Evolutionary conservation across 2,329 filamentous ascomycete species (phyloP).

Genomic region (Kalaharituber pfeilii): DNA sequence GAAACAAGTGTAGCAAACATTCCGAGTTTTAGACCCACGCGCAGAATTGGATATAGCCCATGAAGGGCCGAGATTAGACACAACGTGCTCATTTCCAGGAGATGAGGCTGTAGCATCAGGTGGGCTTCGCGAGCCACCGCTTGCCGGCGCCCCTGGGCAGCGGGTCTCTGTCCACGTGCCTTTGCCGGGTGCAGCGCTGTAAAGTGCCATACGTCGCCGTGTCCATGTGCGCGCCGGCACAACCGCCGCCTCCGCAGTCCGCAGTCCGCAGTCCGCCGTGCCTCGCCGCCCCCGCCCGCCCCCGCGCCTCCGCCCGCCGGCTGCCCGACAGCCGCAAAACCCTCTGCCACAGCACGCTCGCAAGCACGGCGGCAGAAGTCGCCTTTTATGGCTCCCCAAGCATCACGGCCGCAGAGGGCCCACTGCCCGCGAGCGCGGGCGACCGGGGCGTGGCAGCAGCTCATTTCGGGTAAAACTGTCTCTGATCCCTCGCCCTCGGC

Average conservation of each 20-base stretch:
- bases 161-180: background rate
- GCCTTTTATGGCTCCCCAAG: background rate
- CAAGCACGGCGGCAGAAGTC: background rate
- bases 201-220: background rate
- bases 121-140: background rate
- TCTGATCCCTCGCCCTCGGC: background rate
- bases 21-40: background rate
- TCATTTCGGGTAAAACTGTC: slow-evolving; percentile 18
- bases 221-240: background rate
- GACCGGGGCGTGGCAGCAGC: slow-evolving; percentile 2
- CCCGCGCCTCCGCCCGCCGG: no score
- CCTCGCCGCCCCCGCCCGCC: no score
- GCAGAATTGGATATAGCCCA: background rate
- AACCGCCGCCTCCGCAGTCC: no score
- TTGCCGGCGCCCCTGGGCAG: background rate
- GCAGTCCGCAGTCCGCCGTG: no score
- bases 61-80: background rate
- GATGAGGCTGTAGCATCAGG: background rate
- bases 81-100: background rate
- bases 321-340: background rate
- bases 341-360: background rate
- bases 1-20: background rate
- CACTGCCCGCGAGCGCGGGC: background rate
- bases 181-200: background rate
- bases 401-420: background rate